Conservation (phyloP, 176 grass and related monocot genomes). For the Carex kokanica region DNA sequence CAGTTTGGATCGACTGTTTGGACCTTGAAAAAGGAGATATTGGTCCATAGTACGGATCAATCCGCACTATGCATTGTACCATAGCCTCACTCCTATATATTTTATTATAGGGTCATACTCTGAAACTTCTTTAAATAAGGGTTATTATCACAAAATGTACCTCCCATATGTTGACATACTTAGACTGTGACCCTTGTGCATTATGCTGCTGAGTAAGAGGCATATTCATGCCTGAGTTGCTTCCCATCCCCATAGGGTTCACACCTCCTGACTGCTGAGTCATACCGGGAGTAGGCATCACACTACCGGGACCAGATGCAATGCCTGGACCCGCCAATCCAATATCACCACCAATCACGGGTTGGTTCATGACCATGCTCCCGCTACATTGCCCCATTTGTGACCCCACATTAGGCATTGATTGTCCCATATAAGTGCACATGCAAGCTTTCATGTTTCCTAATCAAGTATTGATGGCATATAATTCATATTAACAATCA, state of each 20-base stretch:
- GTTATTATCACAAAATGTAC: slow-evolving; percentile 35
- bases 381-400: slow-evolving; percentile 81
- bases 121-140: slow-evolving; percentile 1
- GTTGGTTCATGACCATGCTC: slow-evolving; percentile 59
- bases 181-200: slow-evolving; percentile 52
- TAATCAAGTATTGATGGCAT: not conserved
- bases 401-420: slow-evolving; percentile 49
- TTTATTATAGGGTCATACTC: slow-evolving; percentile 11
- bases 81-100: no score
- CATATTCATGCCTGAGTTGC: slow-evolving; percentile 72
- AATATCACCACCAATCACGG: slow-evolving; percentile 49
- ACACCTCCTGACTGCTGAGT: slow-evolving; percentile 52
- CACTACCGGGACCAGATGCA: slow-evolving; percentile 45
- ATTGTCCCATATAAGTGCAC: slow-evolving; percentile 41
- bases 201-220: slow-evolving; percentile 59
- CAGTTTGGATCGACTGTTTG: no score
- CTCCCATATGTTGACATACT: slow-evolving; percentile 99
- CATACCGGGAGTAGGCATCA: slow-evolving; percentile 90
- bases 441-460: not conserved
- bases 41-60: no score
- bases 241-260: slow-evolving; percentile 62
- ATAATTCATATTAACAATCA: not conserved
- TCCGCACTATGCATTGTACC: no score
- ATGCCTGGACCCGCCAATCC: slow-evolving; percentile 31
- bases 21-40: no score